Evolutionary conservation across 371 early-diverging fungal species (phyloP).

Genomic region (Coemansia sp.): DNA sequence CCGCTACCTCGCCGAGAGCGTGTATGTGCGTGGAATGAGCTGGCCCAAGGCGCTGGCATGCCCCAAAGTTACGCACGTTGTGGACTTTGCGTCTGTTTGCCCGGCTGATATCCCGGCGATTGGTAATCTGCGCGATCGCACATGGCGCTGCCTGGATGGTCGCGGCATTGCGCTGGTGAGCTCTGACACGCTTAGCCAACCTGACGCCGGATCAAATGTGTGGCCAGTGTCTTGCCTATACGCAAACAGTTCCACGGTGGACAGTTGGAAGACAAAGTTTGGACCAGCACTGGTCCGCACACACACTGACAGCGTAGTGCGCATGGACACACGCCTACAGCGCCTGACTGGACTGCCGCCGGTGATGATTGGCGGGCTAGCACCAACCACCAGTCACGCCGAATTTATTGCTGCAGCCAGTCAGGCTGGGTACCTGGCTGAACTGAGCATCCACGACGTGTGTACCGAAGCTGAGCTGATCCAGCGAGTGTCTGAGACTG

Average conservation of each 20-base stretch:
- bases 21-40: conserved; percentile 74
- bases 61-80: conserved; percentile 63
- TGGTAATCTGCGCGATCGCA: conserved; percentile 58
- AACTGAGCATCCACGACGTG: conserved; percentile 89
- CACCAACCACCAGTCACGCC: conserved; percentile 39
- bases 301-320: conserved; percentile 53
- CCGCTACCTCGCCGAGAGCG: conserved; percentile 68
- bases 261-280: conserved; percentile 78
- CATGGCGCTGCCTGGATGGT: conserved; percentile 52
- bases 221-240: conserved; percentile 43
- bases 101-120: conserved; percentile 21
- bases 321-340: conserved; percentile 83
- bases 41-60: conserved; percentile 69
- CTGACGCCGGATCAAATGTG: neutral
- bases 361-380: conserved; percentile 46
- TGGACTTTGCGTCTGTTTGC: conserved; percentile 90
- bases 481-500: conserved; percentile 71
- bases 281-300: conserved; percentile 60
- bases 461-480: conserved; percentile 75
- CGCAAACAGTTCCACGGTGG: conserved; percentile 5
- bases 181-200: conserved; percentile 66
- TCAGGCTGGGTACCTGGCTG: conserved; percentile 94
- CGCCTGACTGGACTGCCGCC: conserved; percentile 68
- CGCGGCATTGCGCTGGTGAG: conserved; percentile 50
- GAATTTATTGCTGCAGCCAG: conserved; percentile 68